Percentiles rank a stretch among this genome's conserved stretches.
phyloP scores from a whole-genome alignment of 2,329 filamentous ascomycete species.

The Aureobasidium mangrovei region DNA sequence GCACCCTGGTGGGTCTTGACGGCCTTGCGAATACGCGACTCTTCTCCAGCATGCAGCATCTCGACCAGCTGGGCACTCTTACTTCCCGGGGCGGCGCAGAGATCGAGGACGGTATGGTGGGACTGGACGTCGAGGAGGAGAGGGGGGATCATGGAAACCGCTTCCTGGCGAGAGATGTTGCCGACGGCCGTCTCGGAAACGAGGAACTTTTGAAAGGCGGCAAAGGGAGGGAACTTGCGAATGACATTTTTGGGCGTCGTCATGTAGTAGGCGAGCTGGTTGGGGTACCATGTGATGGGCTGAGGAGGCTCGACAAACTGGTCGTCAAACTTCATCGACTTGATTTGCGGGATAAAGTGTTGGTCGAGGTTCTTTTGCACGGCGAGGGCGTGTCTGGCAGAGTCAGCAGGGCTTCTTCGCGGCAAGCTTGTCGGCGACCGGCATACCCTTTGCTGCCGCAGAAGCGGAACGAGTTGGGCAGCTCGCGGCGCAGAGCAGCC shows the following conservation, averaged over 20 bases:
- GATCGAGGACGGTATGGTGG: conserved; percentile 86
- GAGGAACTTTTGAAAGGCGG: conserved; percentile 93
- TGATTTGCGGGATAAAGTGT: conserved; percentile 84
- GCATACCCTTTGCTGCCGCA: conserved; percentile 81
- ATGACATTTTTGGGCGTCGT: conserved; percentile 95
- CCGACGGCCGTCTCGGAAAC: conserved; percentile 95
- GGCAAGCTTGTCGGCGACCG: background rate
- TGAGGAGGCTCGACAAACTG: conserved; percentile 71
- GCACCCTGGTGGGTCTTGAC: conserved; percentile 52
- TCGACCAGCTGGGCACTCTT: conserved; percentile 94
- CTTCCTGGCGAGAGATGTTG: conserved; percentile 95
- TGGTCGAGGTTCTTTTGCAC: conserved; percentile 83
- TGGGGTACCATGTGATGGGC: conserved; percentile 85
- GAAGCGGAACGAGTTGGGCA: conserved; percentile 97
- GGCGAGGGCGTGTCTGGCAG: conserved; percentile 69
- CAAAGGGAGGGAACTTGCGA: conserved; percentile 86
- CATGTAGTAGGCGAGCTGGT: conserved; percentile 94
- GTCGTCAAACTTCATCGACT: conserved; percentile 74
- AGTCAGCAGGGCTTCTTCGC: background rate
- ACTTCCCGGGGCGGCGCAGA: conserved; percentile 94
- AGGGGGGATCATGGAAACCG: conserved; percentile 98
- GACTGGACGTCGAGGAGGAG: conserved; percentile 84
- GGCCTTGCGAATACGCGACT: conserved; percentile 64
- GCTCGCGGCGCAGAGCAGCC: conserved; percentile 69
- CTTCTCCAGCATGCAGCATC: conserved; percentile 87